Evolutionary conservation across 345 rosid species (phyloP).

Genomic region (Eucalyptus erythrocorys): DNA sequence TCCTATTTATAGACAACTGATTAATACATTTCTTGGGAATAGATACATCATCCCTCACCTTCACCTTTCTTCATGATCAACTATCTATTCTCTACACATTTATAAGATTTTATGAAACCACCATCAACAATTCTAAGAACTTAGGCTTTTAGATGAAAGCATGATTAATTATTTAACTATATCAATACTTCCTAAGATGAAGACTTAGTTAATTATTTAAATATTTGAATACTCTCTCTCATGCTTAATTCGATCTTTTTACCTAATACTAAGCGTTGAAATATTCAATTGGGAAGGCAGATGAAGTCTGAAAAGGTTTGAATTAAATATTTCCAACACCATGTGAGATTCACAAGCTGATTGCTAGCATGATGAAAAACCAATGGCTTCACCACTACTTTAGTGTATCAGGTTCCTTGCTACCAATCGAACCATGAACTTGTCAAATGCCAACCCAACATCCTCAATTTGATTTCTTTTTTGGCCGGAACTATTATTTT

Average conservation of each 20-base stretch:
- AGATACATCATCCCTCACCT: too few relatives aligned
- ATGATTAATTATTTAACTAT: too few relatives aligned
- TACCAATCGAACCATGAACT: fast-evolving
- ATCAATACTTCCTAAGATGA: too few relatives aligned
- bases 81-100: too few relatives aligned
- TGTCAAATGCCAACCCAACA: neutral
- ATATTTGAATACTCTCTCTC: too few relatives aligned
- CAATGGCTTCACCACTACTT: neutral
- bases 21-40: neutral
- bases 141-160: too few relatives aligned
- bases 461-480: neutral
- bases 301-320: fast-evolving
- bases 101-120: neutral
- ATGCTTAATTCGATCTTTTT: fast-evolving
- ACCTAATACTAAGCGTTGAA: fast-evolving
- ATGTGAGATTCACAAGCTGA: neutral
- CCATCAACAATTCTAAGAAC: neutral
- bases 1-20: fast-evolving
- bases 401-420: fast-evolving
- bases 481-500: fast-evolving
- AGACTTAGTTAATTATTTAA: too few relatives aligned
- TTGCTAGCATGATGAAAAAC: neutral
- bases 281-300: too few relatives aligned
- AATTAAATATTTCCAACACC: too few relatives aligned
- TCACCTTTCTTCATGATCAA: neutral